Evolutionary conservation across 306 rosid species (phyloP).

Genomic region (Casuarina equisetifolia): DNA sequence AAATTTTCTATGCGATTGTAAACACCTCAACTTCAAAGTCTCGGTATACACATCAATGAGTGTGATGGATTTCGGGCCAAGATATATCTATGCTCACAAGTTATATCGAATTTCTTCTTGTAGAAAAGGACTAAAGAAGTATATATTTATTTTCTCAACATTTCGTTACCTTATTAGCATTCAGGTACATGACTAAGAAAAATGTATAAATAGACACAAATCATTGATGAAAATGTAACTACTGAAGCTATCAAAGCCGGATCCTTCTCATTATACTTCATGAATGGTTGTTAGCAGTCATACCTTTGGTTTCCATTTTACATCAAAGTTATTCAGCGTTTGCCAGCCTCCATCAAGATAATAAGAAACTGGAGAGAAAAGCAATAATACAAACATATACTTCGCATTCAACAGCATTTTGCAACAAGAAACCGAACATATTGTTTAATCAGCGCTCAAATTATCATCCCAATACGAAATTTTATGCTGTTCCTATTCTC

Average conservation of each 20-base stretch:
- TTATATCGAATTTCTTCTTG: not conserved
- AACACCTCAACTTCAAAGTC: not conserved
- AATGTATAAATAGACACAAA: not conserved
- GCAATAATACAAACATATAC: not conserved
- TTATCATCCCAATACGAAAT: too few species aligned
- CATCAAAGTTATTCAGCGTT: not conserved
- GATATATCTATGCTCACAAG: not conserved
- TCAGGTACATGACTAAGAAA: not conserved
- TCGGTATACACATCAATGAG: constrained; percentile 1
- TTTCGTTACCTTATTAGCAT: too few species aligned
- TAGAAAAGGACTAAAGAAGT: not conserved
- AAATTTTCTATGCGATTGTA: not conserved
- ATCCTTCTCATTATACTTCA: not conserved
- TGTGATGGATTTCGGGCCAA: not conserved
- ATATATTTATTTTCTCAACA: not conserved
- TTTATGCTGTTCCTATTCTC: not conserved
- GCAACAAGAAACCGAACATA: not conserved
- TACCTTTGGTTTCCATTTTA: not conserved
- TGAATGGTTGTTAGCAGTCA: not conserved
- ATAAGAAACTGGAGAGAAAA: not conserved
- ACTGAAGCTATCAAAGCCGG: not conserved
- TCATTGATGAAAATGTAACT: not conserved
- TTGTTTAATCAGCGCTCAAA: too few species aligned
- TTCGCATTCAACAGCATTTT: not conserved
- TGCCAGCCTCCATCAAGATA: not conserved